Percentiles rank a stretch among this genome's conserved stretches.
phyloP scores from a whole-genome alignment of 805 yeast genomes.

The Myxozyma monticola region DNA sequence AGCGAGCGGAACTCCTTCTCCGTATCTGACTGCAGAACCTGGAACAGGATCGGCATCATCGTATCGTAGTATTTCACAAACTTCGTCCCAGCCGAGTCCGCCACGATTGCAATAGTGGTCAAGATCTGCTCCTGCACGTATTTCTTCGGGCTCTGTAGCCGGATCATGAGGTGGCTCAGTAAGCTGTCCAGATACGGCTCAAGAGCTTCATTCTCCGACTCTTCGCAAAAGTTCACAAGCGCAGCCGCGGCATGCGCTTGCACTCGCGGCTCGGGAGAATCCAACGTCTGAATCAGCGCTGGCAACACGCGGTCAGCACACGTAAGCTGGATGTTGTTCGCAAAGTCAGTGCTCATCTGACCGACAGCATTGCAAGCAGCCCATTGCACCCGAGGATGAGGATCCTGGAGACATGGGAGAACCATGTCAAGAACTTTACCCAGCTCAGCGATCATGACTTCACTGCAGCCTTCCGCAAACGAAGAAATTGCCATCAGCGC shows the following conservation, averaged over 20 bases:
- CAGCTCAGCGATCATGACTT: constrained; percentile 77
- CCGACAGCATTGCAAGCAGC: constrained; percentile 97
- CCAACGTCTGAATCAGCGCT: constrained; percentile 78
- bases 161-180: constrained; percentile 67
- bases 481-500: constrained; percentile 95
- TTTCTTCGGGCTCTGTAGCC: constrained; percentile 81
- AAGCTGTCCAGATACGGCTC: constrained; percentile 91
- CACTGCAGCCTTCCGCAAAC: constrained; percentile 96
- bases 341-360: constrained; percentile 95
- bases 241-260: constrained; percentile 99
- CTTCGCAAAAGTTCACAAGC: constrained; percentile 89
- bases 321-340: constrained; percentile 71
- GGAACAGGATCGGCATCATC: constrained; percentile 82
- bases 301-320: constrained; percentile 81
- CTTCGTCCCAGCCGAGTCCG: constrained; percentile 89
- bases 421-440: constrained; percentile 81
- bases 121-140: constrained; percentile 97
- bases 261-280: constrained; percentile 77
- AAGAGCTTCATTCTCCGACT: constrained; percentile 78
- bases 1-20: constrained; percentile 75
- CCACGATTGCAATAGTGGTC: constrained; percentile 94
- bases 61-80: constrained; percentile 92
- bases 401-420: constrained; percentile 78
- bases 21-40: constrained; percentile 71
- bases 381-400: constrained; percentile 92